A percentile compares a stretch with the other conserved stretches of the same genome.
These are phyloP conservation scores for Hyaloscypha bicolor DNA, from an alignment of 495 filamentous ascomycete genomes.

Conservation along the genomic window DNA sequence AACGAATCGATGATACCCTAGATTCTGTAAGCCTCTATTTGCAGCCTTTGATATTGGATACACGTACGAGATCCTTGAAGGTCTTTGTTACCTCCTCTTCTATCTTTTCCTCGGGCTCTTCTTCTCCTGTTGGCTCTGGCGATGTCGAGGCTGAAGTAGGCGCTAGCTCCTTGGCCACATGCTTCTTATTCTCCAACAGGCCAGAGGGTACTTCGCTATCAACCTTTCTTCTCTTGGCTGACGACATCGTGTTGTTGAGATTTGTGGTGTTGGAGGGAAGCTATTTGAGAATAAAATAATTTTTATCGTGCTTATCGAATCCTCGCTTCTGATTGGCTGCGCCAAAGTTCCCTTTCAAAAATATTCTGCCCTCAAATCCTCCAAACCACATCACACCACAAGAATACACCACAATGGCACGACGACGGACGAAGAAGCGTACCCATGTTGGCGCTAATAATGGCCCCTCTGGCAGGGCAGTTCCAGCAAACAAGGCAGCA, in stretches of 20 bases:
- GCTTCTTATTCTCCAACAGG: constrained; percentile 20
- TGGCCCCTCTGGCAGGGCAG: constrained; percentile 38
- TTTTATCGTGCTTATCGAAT: constrained; percentile 32
- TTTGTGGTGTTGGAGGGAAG: constrained; percentile 5
- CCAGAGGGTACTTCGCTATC: constrained; percentile 17
- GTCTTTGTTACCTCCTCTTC: constrained; percentile 50
- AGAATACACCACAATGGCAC: constrained; percentile 63
- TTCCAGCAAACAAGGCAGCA: constrained; percentile 18
- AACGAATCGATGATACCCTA: constrained; percentile 81
- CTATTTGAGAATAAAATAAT: constrained; percentile 23
- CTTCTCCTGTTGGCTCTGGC: background rate
- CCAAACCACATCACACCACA: constrained; percentile 9
- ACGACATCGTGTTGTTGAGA: constrained; percentile 26
- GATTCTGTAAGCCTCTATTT: constrained; percentile 10
- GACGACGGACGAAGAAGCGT: constrained; percentile 82
- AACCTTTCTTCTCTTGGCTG: constrained; percentile 34
- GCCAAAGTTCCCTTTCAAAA: constrained; percentile 6
- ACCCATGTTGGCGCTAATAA: constrained; percentile 77
- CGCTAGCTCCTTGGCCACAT: background rate
- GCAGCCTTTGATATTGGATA: background rate
- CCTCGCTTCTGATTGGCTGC: constrained; percentile 27
- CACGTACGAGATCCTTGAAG: constrained; percentile 72
- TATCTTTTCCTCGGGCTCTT: background rate
- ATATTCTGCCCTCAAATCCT: constrained; percentile 26
- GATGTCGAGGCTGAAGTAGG: constrained; percentile 16